Evolutionary conservation across 352 stramenopile species (phyloP).

Genomic region (Phytophthora boehmeriae): DNA sequence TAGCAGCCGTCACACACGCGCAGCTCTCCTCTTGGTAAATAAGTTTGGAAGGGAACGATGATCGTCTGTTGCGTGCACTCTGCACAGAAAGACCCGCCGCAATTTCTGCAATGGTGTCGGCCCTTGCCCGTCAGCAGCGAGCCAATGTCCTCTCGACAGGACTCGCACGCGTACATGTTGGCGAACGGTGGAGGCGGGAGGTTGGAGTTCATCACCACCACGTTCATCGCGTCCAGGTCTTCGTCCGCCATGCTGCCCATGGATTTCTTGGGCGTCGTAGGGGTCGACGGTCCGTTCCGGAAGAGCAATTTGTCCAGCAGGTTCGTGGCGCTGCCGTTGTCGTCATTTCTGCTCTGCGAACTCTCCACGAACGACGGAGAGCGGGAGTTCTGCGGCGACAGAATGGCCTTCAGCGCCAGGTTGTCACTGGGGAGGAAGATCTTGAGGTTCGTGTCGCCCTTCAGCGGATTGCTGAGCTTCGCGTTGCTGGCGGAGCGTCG

Average conservation of each 20-base stretch:
- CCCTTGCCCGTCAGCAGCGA: slow-evolving; percentile 64
- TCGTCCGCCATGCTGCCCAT: slow-evolving; percentile 52
- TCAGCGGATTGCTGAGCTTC: slow-evolving; percentile 22
- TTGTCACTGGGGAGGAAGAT: slow-evolving; percentile 65
- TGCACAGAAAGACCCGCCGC: slow-evolving; percentile 75
- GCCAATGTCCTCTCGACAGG: slow-evolving; percentile 75
- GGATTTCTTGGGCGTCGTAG: slow-evolving; percentile 29
- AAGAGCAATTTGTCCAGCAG: slow-evolving; percentile 51
- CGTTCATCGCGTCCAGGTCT: slow-evolving; percentile 44
- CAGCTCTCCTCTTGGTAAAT: slow-evolving; percentile 59
- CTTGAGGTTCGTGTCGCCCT: slow-evolving; percentile 40
- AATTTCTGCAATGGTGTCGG: slow-evolving; percentile 84
- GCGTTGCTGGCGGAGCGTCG: slow-evolving; percentile 10
- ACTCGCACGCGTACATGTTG: slow-evolving; percentile 81
- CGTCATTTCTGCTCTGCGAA: slow-evolving; percentile 1
- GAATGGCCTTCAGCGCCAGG: slow-evolving; percentile 59
- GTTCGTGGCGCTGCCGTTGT: slow-evolving; percentile 17
- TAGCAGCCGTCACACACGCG: slow-evolving; percentile 80
- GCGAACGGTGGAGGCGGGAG: slow-evolving; percentile 69
- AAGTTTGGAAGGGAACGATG: slow-evolving; percentile 67
- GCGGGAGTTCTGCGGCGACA: slow-evolving; percentile 41
- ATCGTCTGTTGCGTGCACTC: slow-evolving; percentile 59
- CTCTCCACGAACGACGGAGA: background rate
- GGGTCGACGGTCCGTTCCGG: slow-evolving; percentile 6
- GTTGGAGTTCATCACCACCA: slow-evolving; percentile 59